These are phyloP conservation scores for Kluyveromyces marxianus DNA, from an alignment of 1,139 yeast genomes.

Conservation along the genomic window DNA sequence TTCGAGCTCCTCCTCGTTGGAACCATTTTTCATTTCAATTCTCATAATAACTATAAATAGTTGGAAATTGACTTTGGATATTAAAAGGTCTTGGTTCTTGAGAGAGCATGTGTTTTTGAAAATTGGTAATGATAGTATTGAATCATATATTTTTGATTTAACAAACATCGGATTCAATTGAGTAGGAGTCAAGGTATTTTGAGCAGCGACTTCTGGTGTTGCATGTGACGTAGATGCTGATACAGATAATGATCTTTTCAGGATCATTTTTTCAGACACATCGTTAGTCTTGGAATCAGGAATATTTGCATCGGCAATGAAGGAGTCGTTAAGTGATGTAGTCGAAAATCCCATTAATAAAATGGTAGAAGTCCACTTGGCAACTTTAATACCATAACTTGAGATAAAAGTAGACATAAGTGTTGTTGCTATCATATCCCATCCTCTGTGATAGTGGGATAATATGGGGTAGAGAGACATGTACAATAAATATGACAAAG, in stretches of 20 bases:
- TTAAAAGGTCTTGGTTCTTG: slow-evolving; percentile 40
- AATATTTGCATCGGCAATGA: slow-evolving; percentile 15
- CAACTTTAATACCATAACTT: slow-evolving; percentile 27
- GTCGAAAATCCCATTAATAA: slow-evolving; percentile 29
- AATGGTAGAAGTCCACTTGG: slow-evolving; percentile 30
- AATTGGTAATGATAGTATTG: slow-evolving; percentile 39
- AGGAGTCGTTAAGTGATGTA: slow-evolving; percentile 17
- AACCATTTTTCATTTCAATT: slow-evolving; percentile 57
- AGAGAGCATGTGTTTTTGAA: slow-evolving; percentile 42
- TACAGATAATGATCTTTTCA: slow-evolving; percentile 9
- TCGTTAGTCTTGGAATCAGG: slow-evolving; percentile 1
- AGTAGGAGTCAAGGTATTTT: slow-evolving; percentile 5
- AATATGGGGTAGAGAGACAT: slow-evolving; percentile 22
- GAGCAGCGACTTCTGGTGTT: slow-evolving; percentile 2
- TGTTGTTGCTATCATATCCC: slow-evolving; percentile 28
- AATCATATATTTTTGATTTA: slow-evolving; percentile 35
- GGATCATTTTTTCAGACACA: neutral
- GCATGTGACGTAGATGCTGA: slow-evolving; percentile 3
- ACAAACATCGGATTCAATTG: slow-evolving; percentile 32
- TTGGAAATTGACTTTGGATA: slow-evolving; percentile 57
- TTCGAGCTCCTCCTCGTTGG: slow-evolving; percentile 57
- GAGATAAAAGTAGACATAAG: slow-evolving; percentile 24
- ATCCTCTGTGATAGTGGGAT: slow-evolving; percentile 15
- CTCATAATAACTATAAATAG: slow-evolving; percentile 50
- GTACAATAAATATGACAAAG: slow-evolving; percentile 25